phyloP scores from a whole-genome alignment of 768 basidiomycete genomes.

The Suillus luteus region DNA sequence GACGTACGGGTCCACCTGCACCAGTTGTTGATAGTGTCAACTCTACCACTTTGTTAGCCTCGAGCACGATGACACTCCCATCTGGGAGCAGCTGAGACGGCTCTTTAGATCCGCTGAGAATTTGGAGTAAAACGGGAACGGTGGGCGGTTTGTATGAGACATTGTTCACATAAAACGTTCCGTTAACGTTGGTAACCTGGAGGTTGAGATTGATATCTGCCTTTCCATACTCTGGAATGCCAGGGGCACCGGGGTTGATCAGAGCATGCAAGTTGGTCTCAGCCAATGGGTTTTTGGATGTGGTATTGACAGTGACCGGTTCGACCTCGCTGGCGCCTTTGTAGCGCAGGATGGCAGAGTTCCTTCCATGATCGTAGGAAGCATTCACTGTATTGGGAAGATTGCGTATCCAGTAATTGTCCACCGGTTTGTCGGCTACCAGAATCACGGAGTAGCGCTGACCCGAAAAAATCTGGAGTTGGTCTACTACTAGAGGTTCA shows the following conservation, averaged over 20 bases:
- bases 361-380: constrained; percentile 30
- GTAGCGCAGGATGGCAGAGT: constrained; percentile 45
- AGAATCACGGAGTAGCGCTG: constrained; percentile 35
- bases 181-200: constrained; percentile 12
- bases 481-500: constrained; percentile 39
- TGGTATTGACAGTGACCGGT: constrained; percentile 23
- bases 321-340: constrained; percentile 31
- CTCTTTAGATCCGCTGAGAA: constrained; percentile 35
- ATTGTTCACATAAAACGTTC: background rate
- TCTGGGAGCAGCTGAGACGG: constrained; percentile 39
- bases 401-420: constrained; percentile 44
- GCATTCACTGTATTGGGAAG: constrained; percentile 27
- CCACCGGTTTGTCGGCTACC: constrained; percentile 33
- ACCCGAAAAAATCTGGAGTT: constrained; percentile 39
- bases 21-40: background rate
- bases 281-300: background rate
- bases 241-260: constrained; percentile 25
- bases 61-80: constrained; percentile 42
- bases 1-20: background rate
- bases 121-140: constrained; percentile 45
- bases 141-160: constrained; percentile 16
- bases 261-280: constrained; percentile 24
- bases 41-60: constrained; percentile 42
- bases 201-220: constrained; percentile 26
- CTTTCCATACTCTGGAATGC: constrained; percentile 26